Evolutionary conservation across 805 yeast species (phyloP).

Genomic region (Saturnispora ahearnii): DNA sequence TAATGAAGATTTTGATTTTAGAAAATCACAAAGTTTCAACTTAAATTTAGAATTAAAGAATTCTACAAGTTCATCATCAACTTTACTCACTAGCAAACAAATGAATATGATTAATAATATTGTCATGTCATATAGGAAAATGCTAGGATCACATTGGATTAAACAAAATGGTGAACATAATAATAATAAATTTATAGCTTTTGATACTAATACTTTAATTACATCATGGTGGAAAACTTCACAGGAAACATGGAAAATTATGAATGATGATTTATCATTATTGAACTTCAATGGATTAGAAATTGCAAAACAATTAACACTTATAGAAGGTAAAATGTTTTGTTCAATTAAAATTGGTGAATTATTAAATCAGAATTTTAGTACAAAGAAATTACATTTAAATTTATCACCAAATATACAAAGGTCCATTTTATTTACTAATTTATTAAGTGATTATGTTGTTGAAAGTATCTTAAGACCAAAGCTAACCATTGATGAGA

Average conservation of each 20-base stretch:
- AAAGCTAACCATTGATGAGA: conserved; percentile 35
- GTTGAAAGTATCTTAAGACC: conserved; percentile 59
- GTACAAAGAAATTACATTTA: conserved; percentile 49
- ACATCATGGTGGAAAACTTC: conserved; percentile 42
- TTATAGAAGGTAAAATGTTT: conserved; percentile 61
- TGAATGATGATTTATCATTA: conserved; percentile 43
- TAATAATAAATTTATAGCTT: conserved; percentile 14
- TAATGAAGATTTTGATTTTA: conserved; percentile 7
- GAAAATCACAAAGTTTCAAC: conserved; percentile 22
- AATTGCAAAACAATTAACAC: conserved; percentile 66
- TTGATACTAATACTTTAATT: conserved; percentile 30
- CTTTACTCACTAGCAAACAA: conserved; percentile 31
- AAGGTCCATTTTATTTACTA: conserved; percentile 57
- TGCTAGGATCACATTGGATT: conserved; percentile 42
- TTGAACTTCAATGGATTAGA: conserved; percentile 61
- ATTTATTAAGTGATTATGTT: conserved; percentile 62
- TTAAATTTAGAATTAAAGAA: conserved; percentile 24
- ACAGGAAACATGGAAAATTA: conserved; percentile 49
- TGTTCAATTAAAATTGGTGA: conserved; percentile 57
- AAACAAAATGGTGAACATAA: conserved; percentile 1
- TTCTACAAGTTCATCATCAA: conserved; percentile 15
- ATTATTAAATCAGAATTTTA: conserved; percentile 53
- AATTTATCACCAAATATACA: conserved; percentile 57
- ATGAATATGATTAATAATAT: conserved; percentile 38
- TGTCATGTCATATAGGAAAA: conserved; percentile 44